A percentile compares a stretch with the other conserved stretches of the same genome.
phyloP scores from a whole-genome alignment of 441 rosid genomes.

The Manihot esculenta region DNA sequence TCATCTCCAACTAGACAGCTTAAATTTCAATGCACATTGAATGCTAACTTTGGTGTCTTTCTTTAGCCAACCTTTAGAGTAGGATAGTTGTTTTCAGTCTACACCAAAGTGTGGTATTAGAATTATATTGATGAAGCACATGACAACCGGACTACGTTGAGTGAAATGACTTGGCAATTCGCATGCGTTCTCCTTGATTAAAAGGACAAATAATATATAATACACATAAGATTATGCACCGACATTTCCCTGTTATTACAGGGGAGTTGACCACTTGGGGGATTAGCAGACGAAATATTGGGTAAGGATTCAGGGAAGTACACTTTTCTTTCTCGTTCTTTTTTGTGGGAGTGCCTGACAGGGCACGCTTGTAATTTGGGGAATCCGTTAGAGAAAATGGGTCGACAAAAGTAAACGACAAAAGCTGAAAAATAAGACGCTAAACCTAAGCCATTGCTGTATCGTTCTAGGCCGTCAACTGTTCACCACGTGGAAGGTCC shows the following conservation, averaged over 20 bases:
- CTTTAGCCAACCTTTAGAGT: neutral
- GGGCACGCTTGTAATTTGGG: neutral
- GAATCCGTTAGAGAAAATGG: no score
- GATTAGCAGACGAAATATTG: no score
- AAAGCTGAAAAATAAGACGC: conserved; percentile 8
- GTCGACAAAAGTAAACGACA: no score
- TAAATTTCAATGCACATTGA: neutral
- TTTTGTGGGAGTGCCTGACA: neutral
- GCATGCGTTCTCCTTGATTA: neutral
- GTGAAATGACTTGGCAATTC: neutral
- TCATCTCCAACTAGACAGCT: neutral
- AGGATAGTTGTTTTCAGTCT: neutral
- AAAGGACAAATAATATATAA: neutral
- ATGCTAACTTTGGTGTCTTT: no score
- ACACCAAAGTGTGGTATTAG: no score
- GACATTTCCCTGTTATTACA: neutral
- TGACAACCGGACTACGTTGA: neutral
- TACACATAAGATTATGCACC: neutral
- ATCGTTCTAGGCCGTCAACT: conserved; percentile 11
- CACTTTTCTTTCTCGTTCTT: no score
- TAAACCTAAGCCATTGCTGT: conserved; percentile 17
- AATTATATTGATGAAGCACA: neutral
- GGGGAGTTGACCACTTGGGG: neutral
- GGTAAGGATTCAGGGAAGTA: no score
- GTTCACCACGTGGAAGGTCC: conserved; percentile 31